Evolutionary conservation across 1,284 basidiomycete species (phyloP), one percentile per base, ranked within the genome.

Genomic region (Leccinum brunneo-olivaceum): DNA sequence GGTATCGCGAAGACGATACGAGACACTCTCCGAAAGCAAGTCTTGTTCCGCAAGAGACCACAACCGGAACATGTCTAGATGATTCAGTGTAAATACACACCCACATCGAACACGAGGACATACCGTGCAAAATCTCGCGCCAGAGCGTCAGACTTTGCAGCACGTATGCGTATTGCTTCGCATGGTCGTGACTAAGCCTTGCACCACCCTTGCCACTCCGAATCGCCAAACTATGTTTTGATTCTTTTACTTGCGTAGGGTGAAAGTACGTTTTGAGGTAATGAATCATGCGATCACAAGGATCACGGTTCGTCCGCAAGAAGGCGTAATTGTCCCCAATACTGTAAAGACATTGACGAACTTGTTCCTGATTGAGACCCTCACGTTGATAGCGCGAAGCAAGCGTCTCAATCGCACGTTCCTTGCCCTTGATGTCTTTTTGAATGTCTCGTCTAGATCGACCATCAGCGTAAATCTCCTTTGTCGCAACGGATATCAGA

Each of bases 311-410:
- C 41, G 74, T 75, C 18, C 86, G 76, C 50, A 90, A 63, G 71
- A 90, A 90, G 7, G 87, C 83, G 55, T 88, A 84, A 54, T 90
- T 90, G 61, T 90, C 87, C 8, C 85, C 84, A 43, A 90, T 89
- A 52, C 81, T 84, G 58, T 90, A 90, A 27, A 90, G 63, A 56
- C 86, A 88, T 57, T 88, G 83, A 21, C 81, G 71, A 11, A 87
- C 66, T 34, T 70, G 63, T 55, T 88, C 86, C 51, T 79, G 77
- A 10, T 67, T 65, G 12, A 86, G 68, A 8, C 71, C 74, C 12
- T 69, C 64, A 7, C 73, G 71, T 21, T 75, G 67, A 55, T 87
- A 88, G 27, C 76, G 77, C 14, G 68, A 44, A 1, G 85, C 74
- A 3, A 90, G 73, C 0, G 67, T 67, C 62, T 89, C 86, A 44